phyloP scores from a whole-genome alignment of 2,329 filamentous ascomycete species.

The Kalmusia sp. region DNA sequence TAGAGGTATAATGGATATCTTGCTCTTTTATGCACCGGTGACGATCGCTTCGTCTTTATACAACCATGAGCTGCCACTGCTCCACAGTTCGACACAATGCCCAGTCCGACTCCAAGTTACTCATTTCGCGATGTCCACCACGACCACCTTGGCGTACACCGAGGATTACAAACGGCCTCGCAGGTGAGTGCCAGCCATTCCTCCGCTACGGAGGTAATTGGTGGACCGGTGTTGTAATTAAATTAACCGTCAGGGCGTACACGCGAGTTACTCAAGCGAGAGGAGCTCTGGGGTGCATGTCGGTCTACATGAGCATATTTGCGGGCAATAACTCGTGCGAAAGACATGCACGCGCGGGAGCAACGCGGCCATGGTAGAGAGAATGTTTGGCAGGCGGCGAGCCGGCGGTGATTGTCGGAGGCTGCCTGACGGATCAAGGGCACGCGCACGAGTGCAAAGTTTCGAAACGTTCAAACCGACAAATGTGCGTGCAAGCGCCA shows the following conservation, averaged over 20 bases:
- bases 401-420: slow-evolving; percentile 1
- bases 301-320: background rate
- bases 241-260: slow-evolving; percentile 3
- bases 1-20: background rate
- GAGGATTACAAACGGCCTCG: background rate
- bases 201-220: background rate
- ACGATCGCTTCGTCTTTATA: background rate
- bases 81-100: background rate
- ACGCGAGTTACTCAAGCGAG: background rate
- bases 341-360: background rate
- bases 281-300: background rate
- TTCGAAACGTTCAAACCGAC: background rate
- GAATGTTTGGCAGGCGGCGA: background rate
- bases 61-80: background rate
- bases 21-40: background rate
- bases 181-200: background rate
- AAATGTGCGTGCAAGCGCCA: background rate
- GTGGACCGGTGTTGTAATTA: slow-evolving; percentile 2
- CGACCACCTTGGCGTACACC: background rate
- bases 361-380: background rate
- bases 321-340: slow-evolving; percentile 8
- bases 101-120: background rate
- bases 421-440: background rate
- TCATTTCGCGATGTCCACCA: background rate
- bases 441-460: background rate